Percentiles rank a stretch among this genome's conserved stretches.
Conservation (phyloP, 2,329 filamentous ascomycete species). For the Apiospora kogelbergensis region DNA sequence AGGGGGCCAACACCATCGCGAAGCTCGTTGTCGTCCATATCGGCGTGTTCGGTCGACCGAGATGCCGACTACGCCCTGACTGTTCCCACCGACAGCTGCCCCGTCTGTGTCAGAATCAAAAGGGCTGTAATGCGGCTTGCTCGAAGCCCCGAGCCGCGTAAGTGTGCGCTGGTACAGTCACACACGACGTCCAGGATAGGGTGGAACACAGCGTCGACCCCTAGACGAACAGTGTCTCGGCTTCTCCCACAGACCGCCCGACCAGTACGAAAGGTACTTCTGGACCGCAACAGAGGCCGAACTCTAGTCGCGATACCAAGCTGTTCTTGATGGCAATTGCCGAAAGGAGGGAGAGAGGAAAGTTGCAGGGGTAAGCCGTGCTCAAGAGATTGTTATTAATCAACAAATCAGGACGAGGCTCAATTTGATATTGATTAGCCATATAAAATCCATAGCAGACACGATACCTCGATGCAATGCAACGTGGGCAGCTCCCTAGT, state of each 20-base stretch:
- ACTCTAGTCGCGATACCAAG: background rate
- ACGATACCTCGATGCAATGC: background rate
- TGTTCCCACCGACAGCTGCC: background rate
- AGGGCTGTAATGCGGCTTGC: background rate
- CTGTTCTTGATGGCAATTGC: background rate
- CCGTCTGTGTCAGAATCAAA: background rate
- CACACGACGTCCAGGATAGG: background rate
- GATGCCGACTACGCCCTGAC: background rate
- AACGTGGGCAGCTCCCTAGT: background rate
- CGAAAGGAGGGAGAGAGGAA: background rate
- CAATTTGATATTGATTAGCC: background rate
- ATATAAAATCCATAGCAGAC: background rate
- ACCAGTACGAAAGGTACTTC: background rate
- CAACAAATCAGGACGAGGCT: background rate
- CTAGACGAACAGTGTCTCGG: conserved; percentile 7
- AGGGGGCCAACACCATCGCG: background rate
- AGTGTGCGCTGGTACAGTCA: background rate
- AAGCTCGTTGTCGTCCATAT: background rate
- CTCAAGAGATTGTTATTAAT: background rate
- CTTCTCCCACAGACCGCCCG: background rate
- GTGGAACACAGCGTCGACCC: conserved; percentile 4
- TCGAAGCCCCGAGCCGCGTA: background rate
- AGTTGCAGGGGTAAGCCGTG: background rate
- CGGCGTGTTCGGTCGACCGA: background rate
- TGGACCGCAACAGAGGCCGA: background rate